Conservation (phyloP, 2,329 filamentous ascomycete species). For the Tolypocladium tundrense region DNA sequence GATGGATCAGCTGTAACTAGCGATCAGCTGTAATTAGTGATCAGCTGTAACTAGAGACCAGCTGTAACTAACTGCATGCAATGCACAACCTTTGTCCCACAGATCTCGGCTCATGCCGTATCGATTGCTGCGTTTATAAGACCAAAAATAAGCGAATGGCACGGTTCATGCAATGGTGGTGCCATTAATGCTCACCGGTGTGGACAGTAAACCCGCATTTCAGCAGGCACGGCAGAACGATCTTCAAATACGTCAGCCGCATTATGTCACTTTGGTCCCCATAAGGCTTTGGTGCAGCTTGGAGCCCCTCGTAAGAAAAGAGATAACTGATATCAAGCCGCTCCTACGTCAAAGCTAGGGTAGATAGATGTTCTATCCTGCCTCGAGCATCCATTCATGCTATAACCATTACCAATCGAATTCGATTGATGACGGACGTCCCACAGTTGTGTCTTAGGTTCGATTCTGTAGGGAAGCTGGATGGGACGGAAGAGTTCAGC, state of each 20-base stretch:
- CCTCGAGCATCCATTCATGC: background rate
- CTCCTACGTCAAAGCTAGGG: background rate
- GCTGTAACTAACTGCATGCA: no score
- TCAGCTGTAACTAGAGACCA: background rate
- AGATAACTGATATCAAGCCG: background rate
- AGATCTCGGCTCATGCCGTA: background rate
- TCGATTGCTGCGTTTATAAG: background rate
- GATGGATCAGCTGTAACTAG: constrained; percentile 14
- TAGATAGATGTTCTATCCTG: background rate
- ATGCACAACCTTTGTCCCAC: background rate
- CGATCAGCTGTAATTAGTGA: no score
- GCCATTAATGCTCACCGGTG: background rate
- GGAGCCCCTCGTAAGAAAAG: background rate
- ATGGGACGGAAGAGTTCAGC: no score
- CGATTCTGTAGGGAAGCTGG: background rate
- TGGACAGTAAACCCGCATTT: background rate
- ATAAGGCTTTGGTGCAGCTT: background rate
- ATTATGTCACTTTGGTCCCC: background rate
- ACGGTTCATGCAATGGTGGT: background rate
- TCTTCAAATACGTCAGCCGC: background rate
- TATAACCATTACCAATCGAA: background rate
- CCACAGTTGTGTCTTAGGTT: no score
- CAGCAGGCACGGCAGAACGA: background rate
- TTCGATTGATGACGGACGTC: background rate
- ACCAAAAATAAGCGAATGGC: background rate